Percentiles rank a stretch among this genome's conserved stretches.
phyloP scores from a whole-genome alignment of 208 protist genomes.

The Hexamita inflata region DNA sequence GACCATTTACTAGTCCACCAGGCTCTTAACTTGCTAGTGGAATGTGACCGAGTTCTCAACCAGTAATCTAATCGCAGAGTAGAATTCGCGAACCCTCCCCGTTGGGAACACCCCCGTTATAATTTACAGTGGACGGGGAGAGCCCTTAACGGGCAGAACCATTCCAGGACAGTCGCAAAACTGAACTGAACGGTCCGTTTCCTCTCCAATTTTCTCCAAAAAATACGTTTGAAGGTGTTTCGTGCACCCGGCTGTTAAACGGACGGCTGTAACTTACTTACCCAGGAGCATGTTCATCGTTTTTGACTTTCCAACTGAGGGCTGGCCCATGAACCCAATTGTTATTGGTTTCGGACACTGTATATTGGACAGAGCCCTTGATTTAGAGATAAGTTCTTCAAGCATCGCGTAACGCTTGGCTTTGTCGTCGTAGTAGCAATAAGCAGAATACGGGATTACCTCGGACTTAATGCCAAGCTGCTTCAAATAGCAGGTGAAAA shows the following conservation, averaged over 20 bases:
- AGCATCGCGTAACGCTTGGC: background rate
- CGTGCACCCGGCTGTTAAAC: constrained; percentile 5
- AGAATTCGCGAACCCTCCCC: background rate
- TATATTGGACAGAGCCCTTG: background rate
- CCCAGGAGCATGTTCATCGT: constrained; percentile 3
- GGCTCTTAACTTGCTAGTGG: background rate
- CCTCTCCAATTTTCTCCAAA: background rate
- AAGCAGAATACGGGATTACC: background rate
- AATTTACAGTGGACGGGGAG: background rate
- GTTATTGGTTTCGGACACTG: background rate
- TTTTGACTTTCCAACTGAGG: constrained; percentile 14
- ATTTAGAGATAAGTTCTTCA: background rate
- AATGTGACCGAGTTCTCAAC: background rate
- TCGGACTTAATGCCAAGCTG: too few species aligned
- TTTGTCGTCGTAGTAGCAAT: background rate
- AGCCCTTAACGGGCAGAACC: constrained; percentile 5
- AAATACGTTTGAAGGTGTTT: constrained; percentile 24
- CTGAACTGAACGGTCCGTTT: constrained; percentile 15
- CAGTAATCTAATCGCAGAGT: background rate
- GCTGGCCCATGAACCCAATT: constrained; percentile 16
- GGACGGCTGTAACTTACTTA: background rate
- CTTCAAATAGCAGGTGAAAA: background rate
- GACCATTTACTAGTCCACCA: background rate
- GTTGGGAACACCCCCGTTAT: constrained; percentile 19
- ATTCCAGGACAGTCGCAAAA: constrained; percentile 26